Evolutionary conservation across 2,329 filamentous ascomycete species (phyloP).

Genomic region (Nannizziopsis barbatae): DNA sequence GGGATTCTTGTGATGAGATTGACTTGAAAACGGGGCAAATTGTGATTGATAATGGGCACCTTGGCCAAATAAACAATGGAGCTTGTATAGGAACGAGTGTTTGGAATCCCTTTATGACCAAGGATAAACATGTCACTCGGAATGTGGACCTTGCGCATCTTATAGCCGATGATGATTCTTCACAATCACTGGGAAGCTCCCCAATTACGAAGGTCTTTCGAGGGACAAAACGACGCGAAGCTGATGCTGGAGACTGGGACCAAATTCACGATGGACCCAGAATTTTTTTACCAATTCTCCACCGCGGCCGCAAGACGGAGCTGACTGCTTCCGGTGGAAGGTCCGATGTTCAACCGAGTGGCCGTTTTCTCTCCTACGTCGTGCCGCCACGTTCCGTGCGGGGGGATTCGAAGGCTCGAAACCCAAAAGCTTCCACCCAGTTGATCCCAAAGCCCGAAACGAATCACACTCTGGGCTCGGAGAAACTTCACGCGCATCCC

Average conservation of each 20-base stretch:
- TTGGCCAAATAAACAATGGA: conserved; percentile 52
- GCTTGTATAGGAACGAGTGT: conserved; percentile 36
- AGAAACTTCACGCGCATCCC: too few relatives aligned
- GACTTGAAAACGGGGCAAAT: conserved; percentile 71
- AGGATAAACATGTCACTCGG: conserved; percentile 8
- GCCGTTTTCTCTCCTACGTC: too few relatives aligned
- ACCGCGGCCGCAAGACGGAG: too few relatives aligned
- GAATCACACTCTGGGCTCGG: too few relatives aligned
- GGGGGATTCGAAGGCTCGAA: background rate
- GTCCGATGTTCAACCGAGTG: too few relatives aligned
- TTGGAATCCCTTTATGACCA: conserved; percentile 18
- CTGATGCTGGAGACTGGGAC: too few relatives aligned
- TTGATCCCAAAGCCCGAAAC: background rate
- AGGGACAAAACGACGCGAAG: too few relatives aligned
- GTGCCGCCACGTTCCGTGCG: too few relatives aligned
- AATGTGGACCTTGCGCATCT: background rate
- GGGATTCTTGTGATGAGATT: conserved; percentile 76
- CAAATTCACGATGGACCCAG: too few relatives aligned
- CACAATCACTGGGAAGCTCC: background rate
- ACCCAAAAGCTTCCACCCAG: background rate
- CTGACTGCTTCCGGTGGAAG: too few relatives aligned
- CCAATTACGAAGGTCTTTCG: background rate
- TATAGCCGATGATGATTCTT: background rate
- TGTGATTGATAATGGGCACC: conserved; percentile 82
- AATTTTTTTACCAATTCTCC: too few relatives aligned